Conservation (phyloP, 805 yeast species). For the Saturnispora sekii region DNA sequence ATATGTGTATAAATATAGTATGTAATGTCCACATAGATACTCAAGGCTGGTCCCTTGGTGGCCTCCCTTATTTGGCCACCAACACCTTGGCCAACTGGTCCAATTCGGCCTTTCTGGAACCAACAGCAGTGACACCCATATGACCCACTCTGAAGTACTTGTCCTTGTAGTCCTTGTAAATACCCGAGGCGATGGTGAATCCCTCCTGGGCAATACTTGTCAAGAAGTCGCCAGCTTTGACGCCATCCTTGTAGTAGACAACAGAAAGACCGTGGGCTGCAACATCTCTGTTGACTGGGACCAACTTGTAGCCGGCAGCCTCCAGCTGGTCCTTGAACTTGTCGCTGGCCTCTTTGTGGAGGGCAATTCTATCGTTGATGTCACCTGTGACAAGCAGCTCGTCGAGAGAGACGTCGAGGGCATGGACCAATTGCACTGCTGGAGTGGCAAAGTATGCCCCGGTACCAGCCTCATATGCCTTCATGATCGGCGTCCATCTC, state of each 20-base stretch:
- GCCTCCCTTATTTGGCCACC: conserved; percentile 29
- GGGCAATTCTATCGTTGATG: conserved; percentile 51
- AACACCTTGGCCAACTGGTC: conserved; percentile 39
- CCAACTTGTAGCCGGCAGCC: conserved; percentile 53
- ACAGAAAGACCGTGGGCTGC: conserved; percentile 90
- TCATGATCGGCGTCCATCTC: conserved; percentile 85
- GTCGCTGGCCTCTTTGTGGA: conserved; percentile 53
- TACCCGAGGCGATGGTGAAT: conserved; percentile 80
- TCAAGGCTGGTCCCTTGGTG: not conserved
- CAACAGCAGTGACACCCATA: conserved; percentile 78
- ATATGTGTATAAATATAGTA: not conserved
- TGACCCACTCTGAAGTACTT: conserved; percentile 92
- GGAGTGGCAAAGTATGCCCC: conserved; percentile 94
- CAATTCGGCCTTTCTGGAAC: conserved; percentile 44
- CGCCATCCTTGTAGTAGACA: conserved; percentile 67
- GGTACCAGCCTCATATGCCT: conserved; percentile 70
- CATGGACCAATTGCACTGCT: conserved; percentile 79
- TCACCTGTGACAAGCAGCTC: conserved; percentile 43
- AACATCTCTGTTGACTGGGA: conserved; percentile 45
- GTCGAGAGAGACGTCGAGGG: conserved; percentile 64
- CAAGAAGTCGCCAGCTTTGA: conserved; percentile 60
- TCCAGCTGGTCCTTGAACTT: conserved; percentile 51
- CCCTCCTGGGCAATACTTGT: conserved; percentile 51
- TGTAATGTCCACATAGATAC: not conserved
- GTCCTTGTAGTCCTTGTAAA: conserved; percentile 68